Conservation (phyloP, 768 basidiomycete genomes). For the Tricholoma hemisulphureum region DNA sequence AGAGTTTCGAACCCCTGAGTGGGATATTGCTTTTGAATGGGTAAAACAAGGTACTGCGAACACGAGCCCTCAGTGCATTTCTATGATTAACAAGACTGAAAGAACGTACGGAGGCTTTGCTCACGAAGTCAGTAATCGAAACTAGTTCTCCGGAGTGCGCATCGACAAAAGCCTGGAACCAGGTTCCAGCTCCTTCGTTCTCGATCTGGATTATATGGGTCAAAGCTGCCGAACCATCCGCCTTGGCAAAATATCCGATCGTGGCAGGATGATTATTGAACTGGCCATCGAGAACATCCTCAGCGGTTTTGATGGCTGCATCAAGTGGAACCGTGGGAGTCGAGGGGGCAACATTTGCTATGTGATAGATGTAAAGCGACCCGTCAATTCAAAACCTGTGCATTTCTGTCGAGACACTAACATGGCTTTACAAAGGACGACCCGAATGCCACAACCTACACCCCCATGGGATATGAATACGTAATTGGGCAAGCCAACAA, state of each 20-base stretch:
- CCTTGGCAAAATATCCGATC: conserved; percentile 40
- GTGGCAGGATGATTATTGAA: conserved; percentile 40
- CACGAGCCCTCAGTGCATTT: not conserved
- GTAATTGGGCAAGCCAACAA: not conserved
- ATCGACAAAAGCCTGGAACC: conserved; percentile 60
- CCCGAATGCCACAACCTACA: conserved; percentile 40
- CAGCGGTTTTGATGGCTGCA: conserved; percentile 36
- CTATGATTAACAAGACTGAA: conserved; percentile 13
- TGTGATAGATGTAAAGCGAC: conserved; percentile 3
- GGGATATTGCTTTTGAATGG: conserved; percentile 44
- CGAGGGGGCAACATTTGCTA: conserved; percentile 29
- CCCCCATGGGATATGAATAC: not conserved
- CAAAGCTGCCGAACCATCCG: conserved; percentile 38
- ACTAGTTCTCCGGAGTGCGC: conserved; percentile 51
- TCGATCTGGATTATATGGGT: conserved; percentile 39
- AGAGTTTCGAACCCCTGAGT: conserved; percentile 45
- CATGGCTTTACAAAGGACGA: conserved; percentile 46
- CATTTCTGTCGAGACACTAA: conserved; percentile 9
- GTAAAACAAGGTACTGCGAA: conserved; percentile 44
- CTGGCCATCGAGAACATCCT: conserved; percentile 36
- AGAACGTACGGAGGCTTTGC: conserved; percentile 37
- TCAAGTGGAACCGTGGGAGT: conserved; percentile 35
- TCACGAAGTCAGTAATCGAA: conserved; percentile 53
- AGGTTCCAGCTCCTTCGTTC: conserved; percentile 37
- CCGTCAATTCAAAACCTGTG: not conserved